Conservation (phyloP, 768 basidiomycete genomes). For the Botryobasidium botryosum region DNA sequence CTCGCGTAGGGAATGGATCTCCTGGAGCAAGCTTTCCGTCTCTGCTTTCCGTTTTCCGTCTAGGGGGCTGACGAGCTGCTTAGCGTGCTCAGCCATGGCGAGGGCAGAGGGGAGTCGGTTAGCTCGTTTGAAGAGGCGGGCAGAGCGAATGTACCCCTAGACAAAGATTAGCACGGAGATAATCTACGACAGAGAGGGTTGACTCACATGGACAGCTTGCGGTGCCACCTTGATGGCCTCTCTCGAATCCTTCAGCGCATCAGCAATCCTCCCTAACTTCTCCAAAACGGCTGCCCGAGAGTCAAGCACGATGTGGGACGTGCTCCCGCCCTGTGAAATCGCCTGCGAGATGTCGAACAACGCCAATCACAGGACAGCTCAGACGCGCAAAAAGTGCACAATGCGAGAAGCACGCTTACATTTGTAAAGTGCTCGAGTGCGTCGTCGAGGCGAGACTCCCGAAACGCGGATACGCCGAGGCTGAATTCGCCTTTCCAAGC, state of each 20-base stretch:
- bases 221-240: background rate
- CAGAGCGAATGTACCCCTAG: background rate
- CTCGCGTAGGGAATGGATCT: background rate
- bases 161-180: background rate
- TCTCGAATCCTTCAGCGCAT: background rate
- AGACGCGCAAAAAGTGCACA: background rate
- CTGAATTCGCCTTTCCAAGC: no score
- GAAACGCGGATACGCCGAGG: background rate
- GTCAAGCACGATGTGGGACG: background rate
- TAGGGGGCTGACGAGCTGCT: background rate
- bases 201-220: background rate
- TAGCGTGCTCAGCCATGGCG: background rate
- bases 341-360: background rate
- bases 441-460: background rate
- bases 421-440: background rate
- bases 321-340: background rate
- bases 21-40: no score
- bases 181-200: background rate
- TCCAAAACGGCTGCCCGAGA: background rate
- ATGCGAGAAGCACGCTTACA: background rate
- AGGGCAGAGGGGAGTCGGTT: background rate
- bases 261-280: background rate
- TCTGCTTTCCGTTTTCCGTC: no score
- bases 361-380: background rate
- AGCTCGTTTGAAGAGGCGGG: background rate